These are phyloP conservation scores for Cutaneotrichosporon mucoides DNA, from an alignment of 1,284 basidiomycete genomes.

Conservation along the genomic window DNA sequence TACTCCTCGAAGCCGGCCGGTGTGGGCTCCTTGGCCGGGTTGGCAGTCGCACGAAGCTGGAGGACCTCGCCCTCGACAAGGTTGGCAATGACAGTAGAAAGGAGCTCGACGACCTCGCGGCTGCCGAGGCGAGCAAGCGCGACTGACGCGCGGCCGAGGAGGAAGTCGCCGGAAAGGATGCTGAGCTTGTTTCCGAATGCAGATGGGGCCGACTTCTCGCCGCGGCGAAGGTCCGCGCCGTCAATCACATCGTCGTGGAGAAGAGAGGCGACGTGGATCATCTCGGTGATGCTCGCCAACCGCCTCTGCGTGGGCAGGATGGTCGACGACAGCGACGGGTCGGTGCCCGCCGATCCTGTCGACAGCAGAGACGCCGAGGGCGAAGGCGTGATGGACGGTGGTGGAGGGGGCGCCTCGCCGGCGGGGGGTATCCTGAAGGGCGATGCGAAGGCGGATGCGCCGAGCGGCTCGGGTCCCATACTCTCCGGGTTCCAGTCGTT, in stretches of 20 bases:
- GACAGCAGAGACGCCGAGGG: conserved; percentile 15
- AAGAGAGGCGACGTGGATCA: conserved; percentile 96
- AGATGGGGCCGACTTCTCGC: conserved; percentile 75
- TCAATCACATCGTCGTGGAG: conserved; percentile 96
- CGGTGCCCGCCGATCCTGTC: not conserved
- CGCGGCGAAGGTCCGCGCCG: conserved; percentile 73
- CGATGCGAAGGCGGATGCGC: conserved; percentile 35
- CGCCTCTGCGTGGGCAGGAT: conserved; percentile 82
- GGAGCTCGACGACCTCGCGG: conserved; percentile 85
- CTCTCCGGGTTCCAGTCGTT: conserved; percentile 51
- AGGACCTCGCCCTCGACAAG: conserved; percentile 95
- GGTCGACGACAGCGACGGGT: conserved; percentile 1
- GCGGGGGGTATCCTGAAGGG: conserved; percentile 36
- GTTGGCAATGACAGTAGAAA: conserved; percentile 89
- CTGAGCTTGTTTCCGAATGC: conserved; percentile 94
- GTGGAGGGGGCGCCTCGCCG: not conserved
- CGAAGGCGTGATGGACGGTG: conserved; percentile 11
- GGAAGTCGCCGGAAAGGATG: conserved; percentile 91
- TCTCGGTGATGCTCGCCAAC: conserved; percentile 94
- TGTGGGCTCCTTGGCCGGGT: conserved; percentile 41
- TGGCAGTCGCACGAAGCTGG: conserved; percentile 61
- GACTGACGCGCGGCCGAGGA: conserved; percentile 86
- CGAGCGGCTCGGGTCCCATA: conserved; percentile 36
- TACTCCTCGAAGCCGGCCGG: conserved; percentile 69
- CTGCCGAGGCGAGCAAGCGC: conserved; percentile 82